These are phyloP conservation scores for Abortiporus biennis DNA, from an alignment of 1,284 basidiomycete genomes.

Conservation along the genomic window DNA sequence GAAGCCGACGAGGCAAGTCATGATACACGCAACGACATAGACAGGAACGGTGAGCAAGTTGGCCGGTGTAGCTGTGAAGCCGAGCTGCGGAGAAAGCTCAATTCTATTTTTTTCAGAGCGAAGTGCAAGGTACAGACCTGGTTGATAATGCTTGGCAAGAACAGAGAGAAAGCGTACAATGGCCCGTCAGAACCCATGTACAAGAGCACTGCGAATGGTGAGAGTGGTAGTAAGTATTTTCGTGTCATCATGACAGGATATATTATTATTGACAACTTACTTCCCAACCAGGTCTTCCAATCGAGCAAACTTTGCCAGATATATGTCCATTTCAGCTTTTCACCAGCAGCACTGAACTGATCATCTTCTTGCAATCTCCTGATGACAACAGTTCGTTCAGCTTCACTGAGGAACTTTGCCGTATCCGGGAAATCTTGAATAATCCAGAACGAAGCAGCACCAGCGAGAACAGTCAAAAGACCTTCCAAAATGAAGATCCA, in stretches of 20 bases:
- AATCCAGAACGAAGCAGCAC: slow-evolving; percentile 65
- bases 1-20: slow-evolving; percentile 61
- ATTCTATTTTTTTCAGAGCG: slow-evolving; percentile 11
- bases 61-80: slow-evolving; percentile 61
- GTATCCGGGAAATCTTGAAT: slow-evolving; percentile 80
- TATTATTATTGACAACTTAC: slow-evolving; percentile 29
- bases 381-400: slow-evolving; percentile 64
- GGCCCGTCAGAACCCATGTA: slow-evolving; percentile 57
- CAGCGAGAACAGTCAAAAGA: slow-evolving; percentile 61
- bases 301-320: slow-evolving; percentile 57
- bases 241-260: not conserved
- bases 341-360: slow-evolving; percentile 69
- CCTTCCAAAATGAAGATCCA: slow-evolving; percentile 76
- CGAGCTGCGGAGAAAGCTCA: slow-evolving; percentile 32
- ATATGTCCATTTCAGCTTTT: slow-evolving; percentile 54
- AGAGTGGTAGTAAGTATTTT: not conserved
- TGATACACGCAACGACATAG: slow-evolving; percentile 58
- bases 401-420: slow-evolving; percentile 67
- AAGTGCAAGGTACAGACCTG: slow-evolving; percentile 32
- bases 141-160: slow-evolving; percentile 68
- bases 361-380: slow-evolving; percentile 63
- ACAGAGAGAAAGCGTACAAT: slow-evolving; percentile 68
- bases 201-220: slow-evolving; percentile 36
- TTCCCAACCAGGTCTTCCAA: slow-evolving; percentile 71
- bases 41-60: slow-evolving; percentile 70